Evolutionary conservation across 2,329 filamentous ascomycete species (phyloP).

Genomic region (Corinectria fuckeliana): DNA sequence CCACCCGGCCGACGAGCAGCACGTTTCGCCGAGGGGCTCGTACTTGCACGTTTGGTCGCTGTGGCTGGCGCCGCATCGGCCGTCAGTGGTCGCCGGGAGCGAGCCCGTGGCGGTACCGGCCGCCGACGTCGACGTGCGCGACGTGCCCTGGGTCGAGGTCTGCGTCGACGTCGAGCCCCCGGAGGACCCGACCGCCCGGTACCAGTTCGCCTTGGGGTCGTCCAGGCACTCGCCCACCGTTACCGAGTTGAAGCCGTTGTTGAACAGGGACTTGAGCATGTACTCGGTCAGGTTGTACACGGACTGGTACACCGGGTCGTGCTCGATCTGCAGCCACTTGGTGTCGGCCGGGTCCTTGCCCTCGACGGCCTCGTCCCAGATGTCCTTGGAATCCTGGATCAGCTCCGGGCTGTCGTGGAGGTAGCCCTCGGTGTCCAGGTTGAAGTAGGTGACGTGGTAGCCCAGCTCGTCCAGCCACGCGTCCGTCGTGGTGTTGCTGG

Average conservation of each 20-base stretch:
- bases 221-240: slow-evolving; percentile 60
- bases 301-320: slow-evolving; percentile 56
- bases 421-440: slow-evolving; percentile 67
- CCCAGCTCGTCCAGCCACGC: slow-evolving; percentile 51
- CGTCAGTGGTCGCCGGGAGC: slow-evolving; percentile 31
- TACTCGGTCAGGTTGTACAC: slow-evolving; percentile 52
- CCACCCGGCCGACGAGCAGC: slow-evolving; percentile 35
- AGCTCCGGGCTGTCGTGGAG: slow-evolving; percentile 56
- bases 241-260: slow-evolving; percentile 52
- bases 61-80: slow-evolving; percentile 33
- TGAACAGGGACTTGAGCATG: slow-evolving; percentile 49
- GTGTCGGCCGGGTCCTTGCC: slow-evolving; percentile 29
- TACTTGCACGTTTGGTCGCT: slow-evolving; percentile 29
- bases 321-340: slow-evolving; percentile 60
- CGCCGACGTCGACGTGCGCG: slow-evolving; percentile 16
- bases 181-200: slow-evolving; percentile 38
- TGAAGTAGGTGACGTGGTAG: slow-evolving; percentile 66
- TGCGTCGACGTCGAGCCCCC: slow-evolving; percentile 6
- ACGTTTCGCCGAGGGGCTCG: slow-evolving; percentile 25
- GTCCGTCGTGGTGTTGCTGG: slow-evolving; percentile 49
- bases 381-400: slow-evolving; percentile 54
- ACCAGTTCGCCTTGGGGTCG: slow-evolving; percentile 61
- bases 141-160: not conserved
- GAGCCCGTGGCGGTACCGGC: slow-evolving; percentile 21
- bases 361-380: slow-evolving; percentile 48